Evolutionary conservation across 805 yeast species (phyloP).

Genomic region (Wickerhamomyces bovis): DNA sequence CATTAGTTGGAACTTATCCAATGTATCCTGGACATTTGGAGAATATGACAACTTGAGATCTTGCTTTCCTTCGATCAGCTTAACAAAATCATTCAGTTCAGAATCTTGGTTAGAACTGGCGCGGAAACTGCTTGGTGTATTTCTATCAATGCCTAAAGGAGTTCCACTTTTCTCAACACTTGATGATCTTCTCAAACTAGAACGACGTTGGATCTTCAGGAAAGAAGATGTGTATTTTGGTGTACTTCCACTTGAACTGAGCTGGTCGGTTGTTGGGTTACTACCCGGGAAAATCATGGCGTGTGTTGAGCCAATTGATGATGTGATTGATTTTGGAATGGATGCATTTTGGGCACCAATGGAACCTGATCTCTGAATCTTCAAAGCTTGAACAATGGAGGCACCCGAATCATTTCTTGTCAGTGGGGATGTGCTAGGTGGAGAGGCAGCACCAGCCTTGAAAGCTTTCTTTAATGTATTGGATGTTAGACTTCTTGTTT

Average conservation of each 20-base stretch:
- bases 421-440: slow-evolving; percentile 24
- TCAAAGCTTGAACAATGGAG: slow-evolving; percentile 34
- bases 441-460: slow-evolving; percentile 31
- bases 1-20: slow-evolving; percentile 46
- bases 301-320: slow-evolving; percentile 19
- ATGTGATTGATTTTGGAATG: slow-evolving; percentile 24
- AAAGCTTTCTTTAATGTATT: slow-evolving; percentile 23
- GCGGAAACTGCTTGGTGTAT: slow-evolving; percentile 18
- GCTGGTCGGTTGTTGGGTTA: slow-evolving; percentile 15
- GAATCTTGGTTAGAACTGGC: slow-evolving; percentile 23
- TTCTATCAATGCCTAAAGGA: slow-evolving; percentile 27
- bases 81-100: slow-evolving; percentile 65
- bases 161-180: slow-evolving; percentile 21
- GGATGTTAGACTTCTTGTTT: slow-evolving; percentile 10
- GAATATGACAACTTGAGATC: slow-evolving; percentile 36
- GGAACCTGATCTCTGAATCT: slow-evolving; percentile 35
- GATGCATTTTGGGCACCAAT: slow-evolving; percentile 15
- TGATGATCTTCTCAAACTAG: slow-evolving; percentile 33
- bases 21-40: slow-evolving; percentile 37
- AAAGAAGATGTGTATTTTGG: slow-evolving; percentile 69
- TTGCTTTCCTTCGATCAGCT: slow-evolving; percentile 59
- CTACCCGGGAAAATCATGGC: slow-evolving; percentile 19
- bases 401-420: slow-evolving; percentile 39
- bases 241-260: slow-evolving; percentile 37
- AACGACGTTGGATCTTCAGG: slow-evolving; percentile 57